Conservation (phyloP, 2,329 filamentous ascomycete genomes). For the Pseudopithomyces maydicus region DNA sequence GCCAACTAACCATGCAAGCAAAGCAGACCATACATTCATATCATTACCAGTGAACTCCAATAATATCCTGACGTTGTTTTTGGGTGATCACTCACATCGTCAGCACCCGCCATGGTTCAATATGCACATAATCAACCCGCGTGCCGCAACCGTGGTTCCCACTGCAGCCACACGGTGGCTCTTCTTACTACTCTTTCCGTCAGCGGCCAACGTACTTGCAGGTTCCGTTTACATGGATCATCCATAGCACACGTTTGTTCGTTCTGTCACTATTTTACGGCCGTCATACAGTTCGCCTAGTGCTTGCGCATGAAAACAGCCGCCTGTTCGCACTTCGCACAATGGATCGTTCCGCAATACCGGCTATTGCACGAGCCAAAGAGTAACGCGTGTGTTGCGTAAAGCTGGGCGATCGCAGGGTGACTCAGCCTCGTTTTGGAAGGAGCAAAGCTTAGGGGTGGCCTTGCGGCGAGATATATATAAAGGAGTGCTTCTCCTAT, state of each 20-base stretch:
- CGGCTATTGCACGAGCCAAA: neutral
- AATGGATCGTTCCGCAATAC: neutral
- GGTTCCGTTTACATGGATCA: neutral
- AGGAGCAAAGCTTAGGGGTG: neutral
- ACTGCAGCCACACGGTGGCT: constrained; percentile 1
- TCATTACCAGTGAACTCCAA: neutral
- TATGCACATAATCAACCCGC: constrained; percentile 9
- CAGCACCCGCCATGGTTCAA: neutral
- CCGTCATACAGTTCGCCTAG: no score
- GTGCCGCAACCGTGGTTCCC: neutral
- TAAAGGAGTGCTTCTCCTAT: neutral
- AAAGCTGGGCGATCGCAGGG: neutral
- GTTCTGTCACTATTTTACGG: neutral
- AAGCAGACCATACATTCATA: no score
- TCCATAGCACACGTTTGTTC: neutral
- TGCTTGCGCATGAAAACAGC: neutral
- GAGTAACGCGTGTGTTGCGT: neutral
- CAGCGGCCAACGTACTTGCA: constrained; percentile 5
- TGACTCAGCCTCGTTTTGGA: neutral
- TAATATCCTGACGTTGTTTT: neutral
- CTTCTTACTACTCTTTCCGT: neutral
- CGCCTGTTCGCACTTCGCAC: neutral
- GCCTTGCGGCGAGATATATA: neutral
- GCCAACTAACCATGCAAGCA: no score
- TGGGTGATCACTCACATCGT: constrained; percentile 5